A percentile compares a stretch with the other conserved stretches of the same genome.
These are phyloP conservation scores for Waltiozyma sp. DNA, from an alignment of 1,139 yeast genomes.

Conservation along the genomic window DNA sequence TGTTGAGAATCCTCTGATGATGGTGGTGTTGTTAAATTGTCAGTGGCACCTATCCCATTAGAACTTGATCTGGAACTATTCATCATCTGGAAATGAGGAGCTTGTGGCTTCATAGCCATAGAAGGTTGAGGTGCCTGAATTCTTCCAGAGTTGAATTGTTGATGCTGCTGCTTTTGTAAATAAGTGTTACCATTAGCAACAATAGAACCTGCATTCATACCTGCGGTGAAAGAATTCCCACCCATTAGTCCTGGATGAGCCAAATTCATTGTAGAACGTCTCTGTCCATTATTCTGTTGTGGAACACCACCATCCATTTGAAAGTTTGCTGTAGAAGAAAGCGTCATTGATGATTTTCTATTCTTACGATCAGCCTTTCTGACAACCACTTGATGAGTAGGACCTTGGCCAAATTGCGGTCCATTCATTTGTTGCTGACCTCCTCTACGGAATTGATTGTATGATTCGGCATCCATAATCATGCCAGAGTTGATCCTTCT, in stretches of 20 bases:
- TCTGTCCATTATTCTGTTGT: constrained; percentile 2
- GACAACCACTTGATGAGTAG: constrained; percentile 4
- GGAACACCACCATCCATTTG: background rate
- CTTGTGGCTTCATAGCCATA: background rate
- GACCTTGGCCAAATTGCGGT: background rate
- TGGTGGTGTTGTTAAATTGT: background rate
- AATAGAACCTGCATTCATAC: constrained; percentile 1
- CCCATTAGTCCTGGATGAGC: background rate
- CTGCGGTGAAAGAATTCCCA: constrained; percentile 1
- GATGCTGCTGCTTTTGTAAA: background rate
- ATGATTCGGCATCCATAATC: constrained; percentile 3
- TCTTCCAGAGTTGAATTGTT: constrained; percentile 1
- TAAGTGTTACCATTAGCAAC: constrained; percentile 1
- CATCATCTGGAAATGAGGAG: constrained; percentile 4
- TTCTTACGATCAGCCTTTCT: constrained; percentile 19
- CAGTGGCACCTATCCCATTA: constrained; percentile 2
- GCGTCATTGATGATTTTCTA: constrained; percentile 20
- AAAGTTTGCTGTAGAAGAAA: constrained; percentile 6
- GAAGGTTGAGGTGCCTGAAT: constrained; percentile 1
- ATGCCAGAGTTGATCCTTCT: constrained; percentile 9
- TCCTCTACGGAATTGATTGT: background rate
- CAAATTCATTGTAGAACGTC: background rate
- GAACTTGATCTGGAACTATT: constrained; percentile 1
- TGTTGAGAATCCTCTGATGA: background rate
- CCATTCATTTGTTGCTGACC: background rate